Evolutionary conservation across 345 rosid species (phyloP).

Genomic region (Streptanthus diversifolius): DNA sequence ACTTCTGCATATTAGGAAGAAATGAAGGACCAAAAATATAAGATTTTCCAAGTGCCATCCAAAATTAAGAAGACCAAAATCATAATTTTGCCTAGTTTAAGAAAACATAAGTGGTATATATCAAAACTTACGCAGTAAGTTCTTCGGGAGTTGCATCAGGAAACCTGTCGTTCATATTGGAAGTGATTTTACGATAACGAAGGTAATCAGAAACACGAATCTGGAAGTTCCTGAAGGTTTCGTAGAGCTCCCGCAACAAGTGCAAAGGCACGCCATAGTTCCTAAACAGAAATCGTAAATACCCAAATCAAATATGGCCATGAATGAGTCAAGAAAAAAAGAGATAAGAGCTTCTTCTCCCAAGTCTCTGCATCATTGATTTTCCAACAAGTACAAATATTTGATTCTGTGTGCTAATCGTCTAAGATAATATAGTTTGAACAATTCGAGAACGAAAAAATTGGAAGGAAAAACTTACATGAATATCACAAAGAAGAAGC

Average conservation of each 20-base stretch:
- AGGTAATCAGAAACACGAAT: slow-evolving; percentile 88
- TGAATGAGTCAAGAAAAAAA: neutral
- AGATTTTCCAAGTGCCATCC: slow-evolving; percentile 5
- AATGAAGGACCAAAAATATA: slow-evolving; percentile 1
- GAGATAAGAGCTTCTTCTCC: neutral
- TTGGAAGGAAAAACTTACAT: slow-evolving; percentile 57
- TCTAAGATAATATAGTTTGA: neutral
- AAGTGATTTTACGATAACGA: slow-evolving; percentile 87
- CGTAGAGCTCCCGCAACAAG: slow-evolving; percentile 90
- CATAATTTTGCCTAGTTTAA: neutral
- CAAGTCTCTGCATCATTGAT: neutral
- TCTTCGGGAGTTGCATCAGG: slow-evolving; percentile 96
- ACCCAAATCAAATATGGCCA: neutral
- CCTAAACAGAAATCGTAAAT: slow-evolving; percentile 39
- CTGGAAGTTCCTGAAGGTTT: slow-evolving; percentile 92
- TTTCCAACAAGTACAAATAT: neutral
- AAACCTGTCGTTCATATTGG: slow-evolving; percentile 95
- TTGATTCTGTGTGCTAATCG: neutral
- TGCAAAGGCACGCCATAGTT: slow-evolving; percentile 97
- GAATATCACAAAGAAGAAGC: slow-evolving; percentile 96
- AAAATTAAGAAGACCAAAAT: neutral
- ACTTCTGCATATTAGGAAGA: slow-evolving; percentile 52
- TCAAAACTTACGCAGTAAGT: slow-evolving; percentile 63
- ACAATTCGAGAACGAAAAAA: neutral
- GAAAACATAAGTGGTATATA: neutral